These are phyloP conservation scores for Hypoxylon sp. DNA, from an alignment of 2,329 filamentous ascomycete species.

Conservation along the genomic window DNA sequence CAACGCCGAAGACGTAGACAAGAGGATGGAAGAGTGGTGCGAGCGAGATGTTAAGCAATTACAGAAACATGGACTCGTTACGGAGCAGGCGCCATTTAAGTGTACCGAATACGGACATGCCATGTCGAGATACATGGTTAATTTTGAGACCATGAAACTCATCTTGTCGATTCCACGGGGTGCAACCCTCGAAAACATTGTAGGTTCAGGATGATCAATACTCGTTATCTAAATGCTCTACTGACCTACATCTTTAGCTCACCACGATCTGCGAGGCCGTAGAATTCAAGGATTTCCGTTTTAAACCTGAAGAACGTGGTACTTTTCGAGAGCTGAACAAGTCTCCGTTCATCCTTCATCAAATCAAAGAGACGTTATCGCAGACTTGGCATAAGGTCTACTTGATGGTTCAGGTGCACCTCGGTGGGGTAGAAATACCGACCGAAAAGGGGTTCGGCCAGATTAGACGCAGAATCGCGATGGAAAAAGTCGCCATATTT, in stretches of 20 bases:
- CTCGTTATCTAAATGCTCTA: not conserved
- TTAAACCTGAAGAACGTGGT: constrained; percentile 77
- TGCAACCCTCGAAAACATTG: constrained; percentile 76
- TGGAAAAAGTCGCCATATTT: constrained; percentile 75
- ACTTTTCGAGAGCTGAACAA: constrained; percentile 81
- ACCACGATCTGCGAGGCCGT: constrained; percentile 75
- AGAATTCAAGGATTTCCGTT: constrained; percentile 80
- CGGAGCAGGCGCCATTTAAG: constrained; percentile 63
- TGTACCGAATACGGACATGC: constrained; percentile 81
- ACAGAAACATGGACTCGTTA: constrained; percentile 71
- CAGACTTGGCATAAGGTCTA: constrained; percentile 81
- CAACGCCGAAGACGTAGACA: constrained; percentile 68
- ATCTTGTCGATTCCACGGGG: constrained; percentile 74
- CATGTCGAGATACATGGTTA: constrained; percentile 87
- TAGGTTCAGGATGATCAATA: constrained; percentile 58
- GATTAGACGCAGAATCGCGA: constrained; percentile 68
- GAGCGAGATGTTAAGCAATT: constrained; percentile 77
- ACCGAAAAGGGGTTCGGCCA: constrained; percentile 70
- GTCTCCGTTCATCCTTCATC: constrained; percentile 76
- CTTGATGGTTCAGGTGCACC: constrained; percentile 80
- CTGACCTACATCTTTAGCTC: constrained; percentile 64
- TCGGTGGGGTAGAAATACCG: constrained; percentile 76
- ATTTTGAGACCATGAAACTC: constrained; percentile 83
- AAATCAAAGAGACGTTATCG: constrained; percentile 77
- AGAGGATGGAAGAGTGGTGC: constrained; percentile 78